Conservation (phyloP, 2,329 filamentous ascomycete genomes). For the Xylaria sp. region DNA sequence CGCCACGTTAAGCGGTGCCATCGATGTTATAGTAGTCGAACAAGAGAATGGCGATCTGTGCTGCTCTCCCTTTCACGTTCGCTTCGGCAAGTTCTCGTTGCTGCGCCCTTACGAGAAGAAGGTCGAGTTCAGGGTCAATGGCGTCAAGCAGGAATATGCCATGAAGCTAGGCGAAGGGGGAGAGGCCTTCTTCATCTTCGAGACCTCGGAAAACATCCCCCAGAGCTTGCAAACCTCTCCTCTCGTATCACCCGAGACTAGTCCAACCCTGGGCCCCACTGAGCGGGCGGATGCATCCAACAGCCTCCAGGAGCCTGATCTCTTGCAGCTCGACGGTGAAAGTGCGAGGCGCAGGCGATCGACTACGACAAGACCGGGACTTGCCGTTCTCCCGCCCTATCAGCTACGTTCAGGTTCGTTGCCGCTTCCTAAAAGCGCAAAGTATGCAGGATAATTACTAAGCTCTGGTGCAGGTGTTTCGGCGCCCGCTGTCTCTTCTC, state of each 20-base stretch:
- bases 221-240: slow-evolving; percentile 94
- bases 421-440: not conserved
- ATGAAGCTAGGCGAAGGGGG: slow-evolving; percentile 99
- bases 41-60: slow-evolving; percentile 89
- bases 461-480: slow-evolving; percentile 54
- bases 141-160: slow-evolving; percentile 87
- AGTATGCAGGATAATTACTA: slow-evolving; percentile 5
- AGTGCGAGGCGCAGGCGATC: slow-evolving; percentile 52
- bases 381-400: slow-evolving; percentile 55
- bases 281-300: slow-evolving; percentile 53
- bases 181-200: slow-evolving; percentile 98
- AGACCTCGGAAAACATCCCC: slow-evolving; percentile 92
- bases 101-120: slow-evolving; percentile 97
- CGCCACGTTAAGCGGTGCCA: slow-evolving; percentile 94
- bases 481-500: slow-evolving; percentile 65
- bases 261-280: slow-evolving; percentile 73
- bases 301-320: slow-evolving; percentile 74
- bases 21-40: slow-evolving; percentile 98
- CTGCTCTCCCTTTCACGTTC: slow-evolving; percentile 97
- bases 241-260: slow-evolving; percentile 87
- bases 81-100: slow-evolving; percentile 98
- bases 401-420: slow-evolving; percentile 37
- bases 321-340: slow-evolving; percentile 70
- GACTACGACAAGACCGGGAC: slow-evolving; percentile 58
- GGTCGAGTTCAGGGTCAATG: slow-evolving; percentile 97